Base-by-base conservation (phyloP, 208 protist genomes). In the Porcisia deanei region DNA sequence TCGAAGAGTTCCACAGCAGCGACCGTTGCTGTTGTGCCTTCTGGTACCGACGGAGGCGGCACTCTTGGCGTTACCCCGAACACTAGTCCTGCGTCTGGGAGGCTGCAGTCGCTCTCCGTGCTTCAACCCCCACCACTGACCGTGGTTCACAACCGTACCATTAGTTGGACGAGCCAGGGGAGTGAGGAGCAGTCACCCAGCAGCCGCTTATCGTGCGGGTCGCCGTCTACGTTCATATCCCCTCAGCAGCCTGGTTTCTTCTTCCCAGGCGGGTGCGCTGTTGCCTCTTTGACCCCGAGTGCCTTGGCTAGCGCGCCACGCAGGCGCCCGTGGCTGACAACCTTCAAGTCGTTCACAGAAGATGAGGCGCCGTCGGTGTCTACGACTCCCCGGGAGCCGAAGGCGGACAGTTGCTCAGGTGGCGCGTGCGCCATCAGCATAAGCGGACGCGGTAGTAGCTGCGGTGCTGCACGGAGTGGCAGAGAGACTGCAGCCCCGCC, bases 201-300 rank as follows among this genome's bases (percentile, higher is more conserved):
- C 66, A 77, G 77, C 58, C 77, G 71, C 14, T 61, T 77, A 41
- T 82, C 77, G 7, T 66, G 71, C 57, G 72, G 72, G n/a, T 82
- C 77, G 55, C 71, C 61, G 47, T 76, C 72, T 25, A 49, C 61
- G 58, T 77, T 60, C 39, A 39, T 52, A 39, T 74, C 77, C 0
- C 77, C 64, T 34, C 72, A 75, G 54, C 72, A 82, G 43, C 37
- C 41, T 12, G 66, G 77, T 20, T 30, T 77, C 57, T 25, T 22
- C 6, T 67, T 30, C 7, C 5, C 22, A n/a, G 12, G 43, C 18
- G 67, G 72, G 3, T 34, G 55, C 25, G 43, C 71, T 45, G 55
- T 7, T 5, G 22, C 49, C 10, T 73, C 66, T 34, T 20, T 49
- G 43, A 37, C 57, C 49, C 25, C 54, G 22, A 43, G 34, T 39